Conservation (phyloP, 2,329 filamentous ascomycete genomes). For the Nemania sp. region DNA sequence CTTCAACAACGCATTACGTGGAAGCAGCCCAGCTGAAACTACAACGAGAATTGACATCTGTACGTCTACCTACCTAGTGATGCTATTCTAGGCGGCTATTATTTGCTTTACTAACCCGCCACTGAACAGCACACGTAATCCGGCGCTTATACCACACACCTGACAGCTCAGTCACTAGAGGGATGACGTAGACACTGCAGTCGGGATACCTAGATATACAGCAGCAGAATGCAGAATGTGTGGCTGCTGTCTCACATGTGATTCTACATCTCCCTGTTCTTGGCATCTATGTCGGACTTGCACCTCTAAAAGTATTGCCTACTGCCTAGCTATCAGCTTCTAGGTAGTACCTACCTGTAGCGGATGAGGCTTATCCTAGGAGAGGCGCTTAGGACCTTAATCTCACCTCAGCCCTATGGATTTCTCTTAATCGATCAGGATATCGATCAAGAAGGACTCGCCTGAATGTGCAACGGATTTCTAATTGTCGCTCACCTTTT, state of each 20-base stretch:
- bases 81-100: neutral
- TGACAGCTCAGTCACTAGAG: neutral
- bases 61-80: neutral
- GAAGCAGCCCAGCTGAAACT: constrained; percentile 2
- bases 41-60: neutral
- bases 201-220: neutral
- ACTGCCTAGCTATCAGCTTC: neutral
- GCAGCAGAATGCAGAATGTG: neutral
- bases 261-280: neutral
- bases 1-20: constrained; percentile 7
- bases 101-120: neutral
- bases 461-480: neutral
- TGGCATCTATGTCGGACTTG: neutral
- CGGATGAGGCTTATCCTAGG: too few relatives aligned
- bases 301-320: neutral
- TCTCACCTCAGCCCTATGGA: constrained; percentile 4
- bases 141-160: neutral
- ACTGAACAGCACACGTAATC: constrained; percentile 7
- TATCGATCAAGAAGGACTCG: neutral
- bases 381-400: constrained; percentile 1
- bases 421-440: neutral
- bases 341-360: too few relatives aligned
- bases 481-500: neutral
- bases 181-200: constrained; percentile 9
- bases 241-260: constrained; percentile 6